phyloP scores from a whole-genome alignment of 345 rosid genomes.

The Gossypium longicalyx region DNA sequence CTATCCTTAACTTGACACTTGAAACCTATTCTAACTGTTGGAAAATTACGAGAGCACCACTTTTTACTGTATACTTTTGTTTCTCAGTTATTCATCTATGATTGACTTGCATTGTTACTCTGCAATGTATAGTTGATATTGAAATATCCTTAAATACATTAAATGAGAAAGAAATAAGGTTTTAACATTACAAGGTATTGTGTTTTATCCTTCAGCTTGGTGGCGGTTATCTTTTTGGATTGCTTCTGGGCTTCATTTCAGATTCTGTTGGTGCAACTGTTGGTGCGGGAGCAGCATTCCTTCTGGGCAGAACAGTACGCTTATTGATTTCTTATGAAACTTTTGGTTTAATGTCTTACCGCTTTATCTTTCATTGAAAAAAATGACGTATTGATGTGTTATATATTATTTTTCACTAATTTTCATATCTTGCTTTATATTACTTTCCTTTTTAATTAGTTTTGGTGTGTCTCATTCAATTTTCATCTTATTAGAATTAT shows the following conservation, averaged over 20 bases:
- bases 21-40: background rate
- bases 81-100: background rate
- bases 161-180: background rate
- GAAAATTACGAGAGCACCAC: background rate
- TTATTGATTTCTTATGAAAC: background rate
- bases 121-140: background rate
- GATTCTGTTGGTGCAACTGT: slow-evolving; percentile 92
- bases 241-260: slow-evolving; percentile 85
- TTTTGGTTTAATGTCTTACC: background rate
- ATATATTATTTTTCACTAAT: background rate
- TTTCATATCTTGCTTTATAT: background rate
- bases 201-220: slow-evolving; percentile 64
- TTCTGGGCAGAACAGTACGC: slow-evolving; percentile 83
- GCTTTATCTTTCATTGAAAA: background rate
- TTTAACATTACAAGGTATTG: background rate
- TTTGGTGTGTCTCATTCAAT: background rate
- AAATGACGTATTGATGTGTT: background rate
- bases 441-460: background rate
- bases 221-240: slow-evolving; percentile 97
- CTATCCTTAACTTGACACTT: background rate
- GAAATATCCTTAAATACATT: background rate
- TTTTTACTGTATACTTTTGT: background rate
- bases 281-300: slow-evolving; percentile 94
- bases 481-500: slow-evolving; percentile 10
- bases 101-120: background rate